Percentiles rank a stretch among this genome's conserved stretches.
phyloP scores from a whole-genome alignment of 768 basidiomycete genomes.

The Kockovaella imperatae region DNA sequence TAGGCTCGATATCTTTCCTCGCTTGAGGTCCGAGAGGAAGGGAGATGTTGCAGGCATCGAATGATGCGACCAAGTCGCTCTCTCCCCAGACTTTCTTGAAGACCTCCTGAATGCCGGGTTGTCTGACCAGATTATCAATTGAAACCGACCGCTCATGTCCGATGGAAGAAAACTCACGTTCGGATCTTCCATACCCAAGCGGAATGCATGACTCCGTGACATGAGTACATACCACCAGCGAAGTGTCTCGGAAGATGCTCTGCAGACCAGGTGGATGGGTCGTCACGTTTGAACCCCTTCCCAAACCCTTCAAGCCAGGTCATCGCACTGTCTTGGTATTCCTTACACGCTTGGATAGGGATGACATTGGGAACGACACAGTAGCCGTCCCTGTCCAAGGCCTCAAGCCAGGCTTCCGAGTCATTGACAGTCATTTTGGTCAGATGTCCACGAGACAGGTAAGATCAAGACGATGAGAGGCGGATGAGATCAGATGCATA shows the following conservation, averaged over 20 bases:
- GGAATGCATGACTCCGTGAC: conserved; percentile 19
- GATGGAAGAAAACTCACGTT: too few relatives aligned
- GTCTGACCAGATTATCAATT: too few relatives aligned
- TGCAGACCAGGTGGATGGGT: conserved; percentile 26
- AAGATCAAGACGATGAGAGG: too few relatives aligned
- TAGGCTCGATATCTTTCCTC: not conserved
- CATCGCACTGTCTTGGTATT: conserved; percentile 22
- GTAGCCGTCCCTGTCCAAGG: too few relatives aligned
- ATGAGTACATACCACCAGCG: conserved; percentile 6
- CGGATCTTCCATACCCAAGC: conserved; percentile 30
- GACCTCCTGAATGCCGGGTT: not conserved
- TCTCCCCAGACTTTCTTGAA: not conserved
- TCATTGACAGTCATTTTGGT: too few relatives aligned
- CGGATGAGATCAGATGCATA: too few relatives aligned
- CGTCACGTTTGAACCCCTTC: conserved; percentile 36
- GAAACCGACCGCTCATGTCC: too few relatives aligned
- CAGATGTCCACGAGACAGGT: too few relatives aligned
- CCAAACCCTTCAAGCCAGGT: conserved; percentile 36
- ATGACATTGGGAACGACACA: conserved; percentile 26
- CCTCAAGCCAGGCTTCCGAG: too few relatives aligned
- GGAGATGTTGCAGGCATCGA: not conserved
- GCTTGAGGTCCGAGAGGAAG: not conserved
- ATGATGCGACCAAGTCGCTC: not conserved
- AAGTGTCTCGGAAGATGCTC: conserved; percentile 19
- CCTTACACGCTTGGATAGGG: conserved; percentile 12